Evolutionary conservation across 1,284 basidiomycete species (phyloP).

Genomic region (Naganishia albida): DNA sequence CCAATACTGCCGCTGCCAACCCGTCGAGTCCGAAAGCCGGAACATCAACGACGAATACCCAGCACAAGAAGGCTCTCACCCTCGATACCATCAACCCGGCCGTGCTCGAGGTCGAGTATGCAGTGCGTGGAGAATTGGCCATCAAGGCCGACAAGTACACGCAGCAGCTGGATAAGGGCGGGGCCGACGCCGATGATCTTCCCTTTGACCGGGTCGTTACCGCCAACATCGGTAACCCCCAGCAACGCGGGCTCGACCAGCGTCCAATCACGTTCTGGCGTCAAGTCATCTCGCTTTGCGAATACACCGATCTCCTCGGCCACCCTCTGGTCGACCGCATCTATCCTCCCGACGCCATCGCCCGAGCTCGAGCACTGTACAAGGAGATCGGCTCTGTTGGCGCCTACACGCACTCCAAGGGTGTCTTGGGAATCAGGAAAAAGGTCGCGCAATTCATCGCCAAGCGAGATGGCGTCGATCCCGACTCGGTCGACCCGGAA

Average conservation of each 20-base stretch:
- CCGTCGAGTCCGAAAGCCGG: background rate
- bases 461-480: conserved; percentile 82
- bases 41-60: background rate
- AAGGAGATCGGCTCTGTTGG: conserved; percentile 91
- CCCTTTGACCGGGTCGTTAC: conserved; percentile 89
- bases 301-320: conserved; percentile 83
- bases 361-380: conserved; percentile 75
- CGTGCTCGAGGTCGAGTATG: conserved; percentile 87
- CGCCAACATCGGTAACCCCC: conserved; percentile 97
- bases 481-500: conserved; percentile 63
- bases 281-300: conserved; percentile 75
- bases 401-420: conserved; percentile 95
- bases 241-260: conserved; percentile 92
- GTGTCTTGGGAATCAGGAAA: conserved; percentile 82
- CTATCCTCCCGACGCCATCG: conserved; percentile 85
- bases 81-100: conserved; percentile 67
- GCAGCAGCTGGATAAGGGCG: conserved; percentile 62
- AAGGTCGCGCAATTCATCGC: conserved; percentile 88
- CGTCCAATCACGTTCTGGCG: conserved; percentile 88
- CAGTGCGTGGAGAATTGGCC: conserved; percentile 94
- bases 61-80: conserved; percentile 37
- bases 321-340: conserved; percentile 66
- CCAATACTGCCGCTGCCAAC: conserved; percentile 22
- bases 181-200: conserved; percentile 57
- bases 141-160: conserved; percentile 86